These are phyloP conservation scores for Apiotrichum laibachii DNA, from an alignment of 1,284 basidiomycete species.

Conservation along the genomic window DNA sequence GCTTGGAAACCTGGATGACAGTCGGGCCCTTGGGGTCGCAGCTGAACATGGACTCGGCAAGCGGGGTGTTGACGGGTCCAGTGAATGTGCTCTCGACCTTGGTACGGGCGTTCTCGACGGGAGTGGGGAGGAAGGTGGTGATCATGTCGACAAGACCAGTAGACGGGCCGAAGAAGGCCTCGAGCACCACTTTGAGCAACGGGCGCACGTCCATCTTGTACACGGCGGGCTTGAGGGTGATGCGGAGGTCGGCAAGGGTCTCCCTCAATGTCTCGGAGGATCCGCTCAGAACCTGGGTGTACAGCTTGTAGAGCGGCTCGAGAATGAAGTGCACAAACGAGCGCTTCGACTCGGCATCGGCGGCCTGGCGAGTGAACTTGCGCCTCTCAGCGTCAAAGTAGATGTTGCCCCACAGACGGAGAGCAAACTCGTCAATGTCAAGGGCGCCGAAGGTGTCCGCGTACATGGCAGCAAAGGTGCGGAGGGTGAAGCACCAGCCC, in stretches of 20 bases:
- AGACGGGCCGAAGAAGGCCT: constrained; percentile 91
- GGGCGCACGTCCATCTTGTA: constrained; percentile 99
- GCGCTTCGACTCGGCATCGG: constrained; percentile 75
- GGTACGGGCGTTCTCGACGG: constrained; percentile 63
- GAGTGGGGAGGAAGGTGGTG: constrained; percentile 82
- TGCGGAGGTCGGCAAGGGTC: constrained; percentile 77
- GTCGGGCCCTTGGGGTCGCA: constrained; percentile 83
- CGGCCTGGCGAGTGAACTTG: constrained; percentile 82
- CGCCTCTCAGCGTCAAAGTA: constrained; percentile 79
- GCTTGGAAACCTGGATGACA: constrained; percentile 88
- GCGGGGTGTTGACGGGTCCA: constrained; percentile 74
- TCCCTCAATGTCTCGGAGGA: constrained; percentile 77
- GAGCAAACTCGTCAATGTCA: constrained; percentile 62
- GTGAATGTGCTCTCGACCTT: constrained; percentile 85
- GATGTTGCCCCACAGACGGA: constrained; percentile 96
- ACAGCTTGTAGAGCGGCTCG: constrained; percentile 96
- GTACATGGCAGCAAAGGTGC: constrained; percentile 95
- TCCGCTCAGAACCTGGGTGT: constrained; percentile 86
- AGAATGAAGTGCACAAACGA: constrained; percentile 96
- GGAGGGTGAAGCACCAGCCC: constrained; percentile 95
- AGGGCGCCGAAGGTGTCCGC: constrained; percentile 69
- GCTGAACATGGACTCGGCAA: constrained; percentile 73
- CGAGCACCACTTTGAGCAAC: constrained; percentile 84
- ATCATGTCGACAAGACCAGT: constrained; percentile 91
- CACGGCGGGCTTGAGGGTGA: constrained; percentile 85